These are phyloP conservation scores for Saksenaea oblongispora DNA, from an alignment of 371 early-diverging fungal genomes.

Conservation along the genomic window DNA sequence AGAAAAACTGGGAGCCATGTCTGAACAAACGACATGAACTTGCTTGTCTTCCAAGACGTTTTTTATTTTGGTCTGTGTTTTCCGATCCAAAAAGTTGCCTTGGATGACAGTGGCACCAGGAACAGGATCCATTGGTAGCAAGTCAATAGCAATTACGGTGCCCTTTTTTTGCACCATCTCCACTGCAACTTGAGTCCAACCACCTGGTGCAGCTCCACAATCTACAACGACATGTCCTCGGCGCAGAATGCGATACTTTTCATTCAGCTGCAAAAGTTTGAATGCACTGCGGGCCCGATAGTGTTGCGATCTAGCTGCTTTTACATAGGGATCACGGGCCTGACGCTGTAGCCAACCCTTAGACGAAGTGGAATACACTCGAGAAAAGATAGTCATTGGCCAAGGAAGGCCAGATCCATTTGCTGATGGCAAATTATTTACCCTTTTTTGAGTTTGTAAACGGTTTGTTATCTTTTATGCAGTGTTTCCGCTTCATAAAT, in stretches of 20 bases:
- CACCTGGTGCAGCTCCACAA: conserved; percentile 91
- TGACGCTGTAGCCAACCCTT: conserved; percentile 71
- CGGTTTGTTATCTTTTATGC: no score
- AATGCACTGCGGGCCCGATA: conserved; percentile 89
- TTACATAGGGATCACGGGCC: conserved; percentile 71
- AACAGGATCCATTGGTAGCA: conserved; percentile 73
- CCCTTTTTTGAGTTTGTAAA: no score
- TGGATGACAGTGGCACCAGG: conserved; percentile 61
- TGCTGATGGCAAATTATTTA: neutral
- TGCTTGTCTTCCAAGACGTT: conserved; percentile 31
- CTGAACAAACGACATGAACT: conserved; percentile 70
- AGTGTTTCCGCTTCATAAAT: no score
- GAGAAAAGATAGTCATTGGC: neutral
- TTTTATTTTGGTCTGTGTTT: conserved; percentile 41
- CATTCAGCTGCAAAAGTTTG: conserved; percentile 82
- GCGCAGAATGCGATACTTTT: conserved; percentile 69
- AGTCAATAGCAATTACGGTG: conserved; percentile 68
- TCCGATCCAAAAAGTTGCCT: conserved; percentile 62
- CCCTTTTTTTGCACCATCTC: conserved; percentile 31
- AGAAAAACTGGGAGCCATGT: conserved; percentile 82
- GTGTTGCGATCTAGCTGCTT: conserved; percentile 64
- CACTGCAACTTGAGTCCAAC: conserved; percentile 90
- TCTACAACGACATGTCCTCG: conserved; percentile 69
- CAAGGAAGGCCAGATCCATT: neutral
- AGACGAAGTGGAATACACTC: conserved; percentile 50